Percentiles rank a stretch among this genome's conserved stretches.
phyloP scores from a whole-genome alignment of 1,284 basidiomycete species.

The Volvariella surrecta region DNA sequence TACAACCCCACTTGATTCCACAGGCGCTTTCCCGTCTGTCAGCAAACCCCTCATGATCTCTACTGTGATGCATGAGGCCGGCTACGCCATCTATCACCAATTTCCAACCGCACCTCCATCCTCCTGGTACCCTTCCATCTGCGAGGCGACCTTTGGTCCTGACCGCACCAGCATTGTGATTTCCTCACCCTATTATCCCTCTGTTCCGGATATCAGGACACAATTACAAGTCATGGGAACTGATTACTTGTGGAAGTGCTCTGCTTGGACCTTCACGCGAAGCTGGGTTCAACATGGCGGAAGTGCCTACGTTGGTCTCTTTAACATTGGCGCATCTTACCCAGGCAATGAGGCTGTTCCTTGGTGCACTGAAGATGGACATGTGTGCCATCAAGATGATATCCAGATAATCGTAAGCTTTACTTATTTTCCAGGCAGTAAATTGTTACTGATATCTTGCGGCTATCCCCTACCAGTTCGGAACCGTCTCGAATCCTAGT shows the following conservation, averaged over 20 bases:
- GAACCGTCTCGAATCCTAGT: conserved; percentile 52
- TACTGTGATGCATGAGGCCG: conserved; percentile 66
- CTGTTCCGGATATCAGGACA: conserved; percentile 42
- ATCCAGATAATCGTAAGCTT: conserved; percentile 60
- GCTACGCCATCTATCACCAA: conserved; percentile 41
- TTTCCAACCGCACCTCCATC: conserved; percentile 32
- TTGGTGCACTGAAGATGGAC: conserved; percentile 44
- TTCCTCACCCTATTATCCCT: conserved; percentile 39
- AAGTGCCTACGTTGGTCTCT: conserved; percentile 61
- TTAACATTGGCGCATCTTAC: conserved; percentile 60
- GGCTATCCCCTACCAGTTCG: conserved; percentile 43
- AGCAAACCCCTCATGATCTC: conserved; percentile 64
- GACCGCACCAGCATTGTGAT: conserved; percentile 39
- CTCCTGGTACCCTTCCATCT: conserved; percentile 29
- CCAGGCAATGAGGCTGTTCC: conserved; percentile 47
- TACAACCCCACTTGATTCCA: conserved; percentile 49
- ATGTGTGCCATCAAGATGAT: conserved; percentile 69
- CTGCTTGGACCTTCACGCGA: conserved; percentile 61
- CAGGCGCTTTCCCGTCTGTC: conserved; percentile 42
- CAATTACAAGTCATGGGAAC: conserved; percentile 56
- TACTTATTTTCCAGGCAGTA: neutral
- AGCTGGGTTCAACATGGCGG: conserved; percentile 59
- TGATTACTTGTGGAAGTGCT: conserved; percentile 64
- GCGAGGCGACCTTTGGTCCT: conserved; percentile 39
- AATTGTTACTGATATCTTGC: conserved; percentile 6